Evolutionary conservation across 2,329 filamentous ascomycete genomes (phyloP), one percentile per base, ranked within the genome.

Genomic region (Tolypocladium ophioglossoides): DNA sequence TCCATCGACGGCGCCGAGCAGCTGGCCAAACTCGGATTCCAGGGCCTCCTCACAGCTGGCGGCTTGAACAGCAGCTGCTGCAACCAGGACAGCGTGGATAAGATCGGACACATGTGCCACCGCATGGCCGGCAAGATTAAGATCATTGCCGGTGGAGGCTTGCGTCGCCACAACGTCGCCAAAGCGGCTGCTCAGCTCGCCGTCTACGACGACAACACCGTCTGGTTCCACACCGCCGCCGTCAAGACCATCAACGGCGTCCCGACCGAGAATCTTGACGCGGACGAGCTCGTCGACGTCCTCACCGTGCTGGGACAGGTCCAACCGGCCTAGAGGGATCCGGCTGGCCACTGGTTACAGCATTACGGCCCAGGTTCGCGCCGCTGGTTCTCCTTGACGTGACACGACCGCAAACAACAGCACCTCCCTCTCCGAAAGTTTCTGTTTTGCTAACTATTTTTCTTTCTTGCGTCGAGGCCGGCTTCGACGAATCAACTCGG

Each of bases 1-100:
- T 57, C 61, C 48, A 51, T 54, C 10, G 59, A 59, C 0, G 59
- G 54, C 35, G 51, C 80, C 32, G 60, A 65, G 5, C 61, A 63
- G 8, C 61, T 82, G 14, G 58, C 60, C 0, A 50, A 16, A 4
- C 74, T 74, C 51, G 78, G 78, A 11, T 81, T 83, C 58, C 64
- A 69, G 2, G 78, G 70, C 12, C 61, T 83, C 16, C 66, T 83
- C 55, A 83, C 79, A 1, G 76, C 78, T 0, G 80, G 79, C 9
- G 79, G 79, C 2, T 55, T 62, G 1, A 74, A 76, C 1, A 59
- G 63, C 41, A 74, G 73, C 24, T 53, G 52, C 54, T 38, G 24
- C 30, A 11, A 38, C 3, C 56, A 62, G 14, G 67, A 67, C 4
- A 77, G 82, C 55, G 32, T 71, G 16, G 59, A 59, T 2, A 61